phyloP scores from a whole-genome alignment of 805 yeast genomes.

The Ogataea henricii region DNA sequence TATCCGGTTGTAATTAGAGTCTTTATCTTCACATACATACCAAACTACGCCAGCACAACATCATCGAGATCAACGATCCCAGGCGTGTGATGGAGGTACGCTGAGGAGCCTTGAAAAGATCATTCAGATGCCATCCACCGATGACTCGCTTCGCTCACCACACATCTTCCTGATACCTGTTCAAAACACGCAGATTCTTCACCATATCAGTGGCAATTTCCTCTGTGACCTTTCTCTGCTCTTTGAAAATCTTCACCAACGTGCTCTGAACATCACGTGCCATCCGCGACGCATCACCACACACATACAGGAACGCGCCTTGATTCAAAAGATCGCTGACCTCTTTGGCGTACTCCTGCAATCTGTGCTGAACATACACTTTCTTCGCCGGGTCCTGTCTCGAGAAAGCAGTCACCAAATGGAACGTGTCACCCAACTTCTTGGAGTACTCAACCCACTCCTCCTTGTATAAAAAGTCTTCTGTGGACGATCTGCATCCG shows the following conservation, averaged over 20 bases:
- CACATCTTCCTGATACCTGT: conserved; percentile 95
- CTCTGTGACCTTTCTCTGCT: conserved; percentile 61
- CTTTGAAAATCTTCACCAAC: conserved; percentile 60
- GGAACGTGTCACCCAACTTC: conserved; percentile 60
- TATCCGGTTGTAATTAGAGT: too few relatives aligned
- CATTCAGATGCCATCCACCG: not conserved
- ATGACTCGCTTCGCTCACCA: conserved; percentile 55
- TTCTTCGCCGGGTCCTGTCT: conserved; percentile 65
- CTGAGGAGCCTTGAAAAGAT: not conserved
- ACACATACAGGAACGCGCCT: conserved; percentile 90
- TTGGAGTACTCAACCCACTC: conserved; percentile 85
- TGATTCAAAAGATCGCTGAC: conserved; percentile 54
- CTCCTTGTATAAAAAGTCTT: conserved; percentile 82
- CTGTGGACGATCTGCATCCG: conserved; percentile 79
- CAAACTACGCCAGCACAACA: not conserved
- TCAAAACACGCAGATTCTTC: conserved; percentile 77
- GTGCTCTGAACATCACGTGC: conserved; percentile 88
- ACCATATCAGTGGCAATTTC: conserved; percentile 76
- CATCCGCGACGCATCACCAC: conserved; percentile 97
- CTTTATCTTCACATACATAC: not conserved
- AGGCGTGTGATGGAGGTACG: too few relatives aligned
- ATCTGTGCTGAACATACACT: conserved; percentile 83
- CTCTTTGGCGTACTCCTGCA: conserved; percentile 54
- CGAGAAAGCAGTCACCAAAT: conserved; percentile 82
- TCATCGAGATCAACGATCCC: too few relatives aligned